These are phyloP conservation scores for Suillus occidentalis DNA, from an alignment of 768 basidiomycete genomes.

Conservation along the genomic window DNA sequence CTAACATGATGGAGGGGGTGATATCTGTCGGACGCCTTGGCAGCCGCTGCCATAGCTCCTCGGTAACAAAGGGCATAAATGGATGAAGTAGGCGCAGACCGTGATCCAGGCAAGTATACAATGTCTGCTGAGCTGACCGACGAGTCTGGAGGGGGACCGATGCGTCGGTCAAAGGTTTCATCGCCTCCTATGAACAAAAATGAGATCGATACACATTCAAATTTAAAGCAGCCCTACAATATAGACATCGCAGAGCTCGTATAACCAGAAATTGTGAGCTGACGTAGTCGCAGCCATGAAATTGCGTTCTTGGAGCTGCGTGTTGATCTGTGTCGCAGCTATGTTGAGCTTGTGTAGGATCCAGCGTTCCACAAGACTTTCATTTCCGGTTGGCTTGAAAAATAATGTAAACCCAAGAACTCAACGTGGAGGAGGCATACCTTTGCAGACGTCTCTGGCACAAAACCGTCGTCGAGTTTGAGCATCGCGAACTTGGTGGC, in stretches of 20 bases:
- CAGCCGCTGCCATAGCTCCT: conserved; percentile 97
- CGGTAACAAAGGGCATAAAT: conserved; percentile 99
- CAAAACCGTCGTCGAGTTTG: conserved; percentile 84
- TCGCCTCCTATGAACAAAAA: conserved; percentile 73
- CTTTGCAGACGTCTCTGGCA: conserved; percentile 68
- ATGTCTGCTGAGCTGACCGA: conserved; percentile 88
- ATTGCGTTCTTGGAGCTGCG: conserved; percentile 72
- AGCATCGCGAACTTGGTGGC: conserved; percentile 99
- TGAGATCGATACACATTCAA: background rate
- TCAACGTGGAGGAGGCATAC: conserved; percentile 37
- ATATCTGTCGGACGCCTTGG: conserved; percentile 81
- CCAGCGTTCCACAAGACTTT: conserved; percentile 93
- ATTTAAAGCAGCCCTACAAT: conserved; percentile 59
- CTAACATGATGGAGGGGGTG: conserved; percentile 87
- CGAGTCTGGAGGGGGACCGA: conserved; percentile 60
- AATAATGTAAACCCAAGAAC: conserved; percentile 2
- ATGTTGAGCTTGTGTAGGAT: conserved; percentile 91
- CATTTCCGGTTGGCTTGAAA: conserved; percentile 78
- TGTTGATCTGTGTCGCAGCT: conserved; percentile 76
- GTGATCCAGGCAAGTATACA: conserved; percentile 91
- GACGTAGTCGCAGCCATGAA: conserved; percentile 90
- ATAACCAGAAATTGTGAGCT: conserved; percentile 94
- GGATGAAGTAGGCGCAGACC: conserved; percentile 92
- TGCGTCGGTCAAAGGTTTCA: conserved; percentile 96
- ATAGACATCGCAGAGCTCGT: conserved; percentile 99